phyloP scores from a whole-genome alignment of 495 filamentous ascomycete genomes.

The Cudoniella acicularis region DNA sequence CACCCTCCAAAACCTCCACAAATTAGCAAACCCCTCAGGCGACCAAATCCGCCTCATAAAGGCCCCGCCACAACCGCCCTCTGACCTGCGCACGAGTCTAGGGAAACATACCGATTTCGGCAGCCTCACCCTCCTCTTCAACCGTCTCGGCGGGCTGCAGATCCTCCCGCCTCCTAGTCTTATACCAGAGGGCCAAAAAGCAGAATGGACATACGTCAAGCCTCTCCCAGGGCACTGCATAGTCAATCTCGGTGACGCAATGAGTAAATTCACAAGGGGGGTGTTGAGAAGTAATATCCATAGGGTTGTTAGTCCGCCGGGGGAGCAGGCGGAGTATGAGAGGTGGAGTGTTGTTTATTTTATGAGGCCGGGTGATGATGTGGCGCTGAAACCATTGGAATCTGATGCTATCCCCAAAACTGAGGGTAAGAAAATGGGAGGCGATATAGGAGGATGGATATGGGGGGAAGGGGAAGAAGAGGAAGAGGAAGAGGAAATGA shows the following conservation, averaged over 20 bases:
- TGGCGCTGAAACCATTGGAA: constrained; percentile 43
- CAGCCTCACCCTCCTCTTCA: constrained; percentile 85
- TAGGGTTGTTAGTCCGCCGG: constrained; percentile 56
- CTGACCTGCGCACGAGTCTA: constrained; percentile 38
- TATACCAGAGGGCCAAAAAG: constrained; percentile 28
- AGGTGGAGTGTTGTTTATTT: constrained; percentile 64
- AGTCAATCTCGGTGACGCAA: constrained; percentile 63
- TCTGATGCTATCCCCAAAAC: no score
- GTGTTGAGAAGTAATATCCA: constrained; percentile 60
- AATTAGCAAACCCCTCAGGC: constrained; percentile 44
- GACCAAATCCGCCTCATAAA: constrained; percentile 59
- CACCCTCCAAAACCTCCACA: constrained; percentile 47
- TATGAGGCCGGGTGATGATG: constrained; percentile 53
- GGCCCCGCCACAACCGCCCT: constrained; percentile 37
- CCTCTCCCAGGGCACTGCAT: constrained; percentile 56
- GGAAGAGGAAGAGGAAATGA: constrained; percentile 27
- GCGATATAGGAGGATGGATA: no score
- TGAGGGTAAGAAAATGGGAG: no score
- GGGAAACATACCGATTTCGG: constrained; percentile 90
- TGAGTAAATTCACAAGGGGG: constrained; percentile 60
- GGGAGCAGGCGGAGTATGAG: constrained; percentile 43
- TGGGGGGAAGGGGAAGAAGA: constrained; percentile 25
- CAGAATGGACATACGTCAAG: constrained; percentile 56
- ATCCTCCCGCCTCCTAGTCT: constrained; percentile 60
- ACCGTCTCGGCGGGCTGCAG: constrained; percentile 76